Conservation (phyloP, 768 basidiomycete species). For the Pleurotus tuoliensis region DNA sequence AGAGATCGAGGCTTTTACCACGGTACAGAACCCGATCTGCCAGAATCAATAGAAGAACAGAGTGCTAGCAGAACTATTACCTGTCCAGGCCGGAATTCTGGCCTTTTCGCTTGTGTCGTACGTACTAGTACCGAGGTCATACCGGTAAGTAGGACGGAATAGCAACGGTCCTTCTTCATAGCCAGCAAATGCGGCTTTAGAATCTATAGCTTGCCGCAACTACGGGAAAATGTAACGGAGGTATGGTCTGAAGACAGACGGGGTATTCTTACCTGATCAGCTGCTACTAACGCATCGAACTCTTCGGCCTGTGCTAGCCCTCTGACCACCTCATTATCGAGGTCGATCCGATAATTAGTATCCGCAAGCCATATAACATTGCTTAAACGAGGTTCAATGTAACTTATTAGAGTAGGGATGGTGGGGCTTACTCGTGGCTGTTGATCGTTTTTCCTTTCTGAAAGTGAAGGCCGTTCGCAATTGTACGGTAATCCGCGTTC, state of each 20-base stretch:
- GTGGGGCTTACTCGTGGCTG: conserved; percentile 76
- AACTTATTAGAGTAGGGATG: conserved; percentile 1
- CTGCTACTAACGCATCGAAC: conserved; percentile 68
- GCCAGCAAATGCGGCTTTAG: conserved; percentile 70
- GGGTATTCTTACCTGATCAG: conserved; percentile 70
- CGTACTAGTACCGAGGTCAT: conserved; percentile 73
- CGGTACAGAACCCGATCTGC: conserved; percentile 90
- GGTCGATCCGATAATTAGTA: conserved; percentile 90
- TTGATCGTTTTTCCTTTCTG: conserved; percentile 83
- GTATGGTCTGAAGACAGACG: no score
- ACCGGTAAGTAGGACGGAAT: conserved; percentile 96
- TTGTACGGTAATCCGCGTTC: conserved; percentile 89
- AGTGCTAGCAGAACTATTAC: conserved; percentile 35
- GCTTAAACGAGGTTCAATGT: conserved; percentile 35
- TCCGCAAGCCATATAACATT: conserved; percentile 94
- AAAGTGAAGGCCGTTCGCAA: conserved; percentile 80
- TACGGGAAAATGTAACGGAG: conserved; percentile 21
- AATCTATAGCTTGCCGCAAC: conserved; percentile 72
- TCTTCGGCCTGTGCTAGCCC: conserved; percentile 59
- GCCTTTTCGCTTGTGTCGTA: conserved; percentile 97
- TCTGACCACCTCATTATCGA: conserved; percentile 80
- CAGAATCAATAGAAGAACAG: neutral
- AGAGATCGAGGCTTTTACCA: conserved; percentile 67
- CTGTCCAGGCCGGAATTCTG: conserved; percentile 97
- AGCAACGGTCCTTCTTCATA: conserved; percentile 87